phyloP scores from a whole-genome alignment of 1,139 yeast species.

The Saccharomyces hybrid region DNA sequence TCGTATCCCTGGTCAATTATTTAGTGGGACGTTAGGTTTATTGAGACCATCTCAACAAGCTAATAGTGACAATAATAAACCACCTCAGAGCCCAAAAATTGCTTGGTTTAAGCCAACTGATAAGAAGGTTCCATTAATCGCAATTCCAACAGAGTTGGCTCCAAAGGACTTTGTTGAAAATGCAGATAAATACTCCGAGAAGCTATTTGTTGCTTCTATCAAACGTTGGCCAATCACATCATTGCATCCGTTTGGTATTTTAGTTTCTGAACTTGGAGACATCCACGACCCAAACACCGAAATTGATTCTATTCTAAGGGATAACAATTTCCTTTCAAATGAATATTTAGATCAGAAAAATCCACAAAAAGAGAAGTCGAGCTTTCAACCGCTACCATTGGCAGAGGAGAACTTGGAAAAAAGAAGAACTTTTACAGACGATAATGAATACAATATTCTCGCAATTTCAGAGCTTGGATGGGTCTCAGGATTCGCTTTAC shows the following conservation, averaged over 20 bases:
- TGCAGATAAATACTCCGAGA: constrained; percentile 73
- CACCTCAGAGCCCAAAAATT: constrained; percentile 66
- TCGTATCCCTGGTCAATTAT: constrained; percentile 92
- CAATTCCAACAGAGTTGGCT: constrained; percentile 97
- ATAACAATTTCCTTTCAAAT: constrained; percentile 84
- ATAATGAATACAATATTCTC: constrained; percentile 41
- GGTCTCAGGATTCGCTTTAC: constrained; percentile 68
- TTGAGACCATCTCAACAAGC: constrained; percentile 96
- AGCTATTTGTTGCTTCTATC: constrained; percentile 85
- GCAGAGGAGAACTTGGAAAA: constrained; percentile 33
- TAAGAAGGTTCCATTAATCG: constrained; percentile 93
- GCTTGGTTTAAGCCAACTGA: constrained; percentile 99
- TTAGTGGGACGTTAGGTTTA: constrained; percentile 86
- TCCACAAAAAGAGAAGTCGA: constrained; percentile 28
- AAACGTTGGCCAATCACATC: constrained; percentile 99
- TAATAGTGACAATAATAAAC: constrained; percentile 37
- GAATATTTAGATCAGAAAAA: constrained; percentile 59
- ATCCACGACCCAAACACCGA: constrained; percentile 74
- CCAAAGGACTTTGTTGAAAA: constrained; percentile 92
- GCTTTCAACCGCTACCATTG: constrained; percentile 24
- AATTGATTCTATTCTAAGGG: constrained; percentile 82
- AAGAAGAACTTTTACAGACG: constrained; percentile 57
- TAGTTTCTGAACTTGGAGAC: constrained; percentile 78
- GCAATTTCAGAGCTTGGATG: constrained; percentile 57
- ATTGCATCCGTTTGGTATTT: constrained; percentile 92